Base-by-base conservation (phyloP, 2,329 filamentous ascomycete species). In the Ceratocystis variospora region DNA sequence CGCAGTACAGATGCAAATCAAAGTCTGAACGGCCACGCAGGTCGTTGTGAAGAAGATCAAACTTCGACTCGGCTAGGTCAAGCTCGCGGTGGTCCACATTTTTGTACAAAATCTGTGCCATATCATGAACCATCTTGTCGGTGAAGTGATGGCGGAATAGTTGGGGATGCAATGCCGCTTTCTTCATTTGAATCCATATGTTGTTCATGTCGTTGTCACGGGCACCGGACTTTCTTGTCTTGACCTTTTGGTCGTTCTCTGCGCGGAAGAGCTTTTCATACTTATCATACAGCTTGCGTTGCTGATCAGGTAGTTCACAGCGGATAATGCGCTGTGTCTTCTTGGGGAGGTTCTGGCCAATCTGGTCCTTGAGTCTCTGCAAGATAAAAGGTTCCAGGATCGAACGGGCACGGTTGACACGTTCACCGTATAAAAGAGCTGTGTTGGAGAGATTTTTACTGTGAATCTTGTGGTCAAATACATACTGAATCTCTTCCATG, bases 361-460 rank as follows among this genome's bases (percentile, higher is more conserved):
- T 92, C 72, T 97, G 91, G 62, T 89, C 85, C 77, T 99, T 99
- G 77, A 94, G 93, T 6, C 94, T 84, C 69, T 96, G 90, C 2
- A 99, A 79, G 65, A 99, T 94, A 73, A 99, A 99, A 0, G 94
- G 94, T 28, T 92, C 90, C 72, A 99, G 84, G 79, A 99, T 99
- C 0, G 88, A 90, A 65, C 92, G 86, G 1, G 94, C 94, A 57
- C 92, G 84, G 67, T 85, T 84, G 67, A 97, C 94, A 53, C 94
- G 87, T 73, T 96, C 90, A 57, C 85, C 87, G 25, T 94, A 96
- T 1, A 99, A 78, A 10, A 97, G 82, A 1, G 90, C 88, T 25
- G 89, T 89, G 73, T 96, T 87, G 67, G 87, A 84, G 7, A 87
- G 83, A 71, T 92, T 88, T 46, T 86, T 87, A 22, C 91, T 88